phyloP scores from a whole-genome alignment of 148 eudicot species.

The Spergularia marina region DNA sequence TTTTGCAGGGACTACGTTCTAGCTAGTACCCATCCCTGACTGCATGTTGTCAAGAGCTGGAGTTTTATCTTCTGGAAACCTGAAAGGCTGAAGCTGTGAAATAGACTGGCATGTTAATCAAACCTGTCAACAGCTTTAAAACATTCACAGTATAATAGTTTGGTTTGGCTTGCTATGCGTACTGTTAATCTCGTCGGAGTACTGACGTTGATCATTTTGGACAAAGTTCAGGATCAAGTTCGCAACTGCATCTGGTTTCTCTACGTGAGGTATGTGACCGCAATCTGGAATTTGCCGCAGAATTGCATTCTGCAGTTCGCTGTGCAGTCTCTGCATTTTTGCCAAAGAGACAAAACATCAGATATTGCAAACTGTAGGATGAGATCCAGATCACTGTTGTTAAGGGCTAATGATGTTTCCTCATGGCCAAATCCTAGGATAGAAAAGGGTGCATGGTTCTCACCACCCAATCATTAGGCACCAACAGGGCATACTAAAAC shows the following conservation, averaged over 20 bases:
- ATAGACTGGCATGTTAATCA: background rate
- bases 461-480: background rate
- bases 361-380: background rate
- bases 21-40: too few relatives aligned
- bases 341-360: background rate
- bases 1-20: too few relatives aligned
- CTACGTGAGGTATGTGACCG: slow-evolving; percentile 89
- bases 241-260: slow-evolving; percentile 56
- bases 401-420: background rate
- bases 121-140: background rate
- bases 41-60: too few relatives aligned
- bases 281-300: slow-evolving; percentile 75
- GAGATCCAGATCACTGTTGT: background rate
- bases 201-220: background rate
- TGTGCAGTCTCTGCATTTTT: slow-evolving; percentile 60
- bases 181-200: too few relatives aligned
- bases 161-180: background rate
- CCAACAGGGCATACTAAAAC: background rate
- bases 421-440: background rate
- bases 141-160: background rate
- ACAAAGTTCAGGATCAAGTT: slow-evolving; percentile 55
- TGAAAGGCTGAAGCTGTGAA: background rate
- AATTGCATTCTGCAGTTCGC: slow-evolving; percentile 64
- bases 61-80: background rate
- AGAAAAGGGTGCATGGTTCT: background rate